Evolutionary conservation across 1,284 basidiomycete species (phyloP), one percentile per base, ranked within the genome.

Genomic region (Xerocomus cyaneibrunnescens): DNA sequence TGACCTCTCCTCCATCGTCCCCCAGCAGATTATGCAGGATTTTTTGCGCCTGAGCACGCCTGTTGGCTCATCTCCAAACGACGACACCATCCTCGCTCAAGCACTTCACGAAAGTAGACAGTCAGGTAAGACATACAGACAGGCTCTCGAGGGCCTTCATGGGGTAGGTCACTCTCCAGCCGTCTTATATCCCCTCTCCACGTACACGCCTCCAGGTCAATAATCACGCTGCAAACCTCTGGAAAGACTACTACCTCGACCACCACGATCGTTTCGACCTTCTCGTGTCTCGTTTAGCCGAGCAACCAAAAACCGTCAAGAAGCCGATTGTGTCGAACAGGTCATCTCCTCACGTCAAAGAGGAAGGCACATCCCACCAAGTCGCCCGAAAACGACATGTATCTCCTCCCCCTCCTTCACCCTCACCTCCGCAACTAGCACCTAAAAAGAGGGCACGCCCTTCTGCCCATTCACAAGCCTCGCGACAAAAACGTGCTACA

Each of bases 211-310:
- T 74, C 48, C 40, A 77, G 76, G 66, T 74, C 38, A 75, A 77
- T 40, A 73, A 74, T n/a, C 75, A 78, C 41, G 64, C 71, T 16
- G 69, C 74, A 17, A 71, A 69, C 52, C 56, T 83, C 22, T 87
- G 85, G 85, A 87, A 85, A 60, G 85, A 87, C 59, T 85, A 87
- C 59, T 87, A 83, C 57, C 74, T 88, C 16, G 85, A 87, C 51
- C 75, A 88, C 59, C 80, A 78, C 48, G 71, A 75, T 51, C 77
- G 79, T 27, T 70, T 87, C 31, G 79, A 85, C 57, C 65, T 72
- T 27, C 73, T 77, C 50, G 75, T 86, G 31, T 58, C 60, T 16
- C 60, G 56, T 48, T 50, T 71, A 32, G 28, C 38, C 17, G 64
- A 58, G 31, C 65, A 61, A 45, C 66, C 51, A 54, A 76, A 73